phyloP scores from a whole-genome alignment of 106 monocot species.

The Acorus gramineus region DNA sequence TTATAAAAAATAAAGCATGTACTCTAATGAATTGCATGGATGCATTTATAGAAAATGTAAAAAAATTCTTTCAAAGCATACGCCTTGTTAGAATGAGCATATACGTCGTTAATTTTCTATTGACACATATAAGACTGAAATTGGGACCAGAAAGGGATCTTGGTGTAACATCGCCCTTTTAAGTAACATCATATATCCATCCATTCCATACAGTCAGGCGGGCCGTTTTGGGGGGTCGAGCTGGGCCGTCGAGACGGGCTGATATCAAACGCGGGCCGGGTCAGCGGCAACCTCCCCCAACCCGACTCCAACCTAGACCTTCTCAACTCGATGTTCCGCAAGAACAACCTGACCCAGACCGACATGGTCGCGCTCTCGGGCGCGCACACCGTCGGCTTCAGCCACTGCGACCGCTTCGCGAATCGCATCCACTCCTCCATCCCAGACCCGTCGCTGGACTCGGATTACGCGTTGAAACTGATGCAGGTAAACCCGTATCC shows the following conservation, averaged over 20 bases:
- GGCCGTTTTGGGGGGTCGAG: conserved; percentile 11
- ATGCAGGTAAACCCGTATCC: neutral
- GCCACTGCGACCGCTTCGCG: conserved; percentile 60
- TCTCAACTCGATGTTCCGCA: conserved; percentile 28
- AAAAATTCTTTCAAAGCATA: too few relatives aligned
- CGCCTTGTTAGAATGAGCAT: too few relatives aligned
- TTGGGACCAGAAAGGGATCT: too few relatives aligned
- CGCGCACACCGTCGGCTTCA: conserved; percentile 67
- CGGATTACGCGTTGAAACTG: conserved; percentile 7
- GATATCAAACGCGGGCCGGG: conserved; percentile 5
- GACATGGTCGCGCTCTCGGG: conserved; percentile 65
- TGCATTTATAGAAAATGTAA: too few relatives aligned
- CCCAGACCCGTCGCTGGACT: conserved; percentile 6
- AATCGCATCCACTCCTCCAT: conserved; percentile 38
- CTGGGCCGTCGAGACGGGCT: conserved; percentile 27
- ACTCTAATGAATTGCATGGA: too few relatives aligned
- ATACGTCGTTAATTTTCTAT: too few relatives aligned
- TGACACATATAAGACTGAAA: too few relatives aligned
- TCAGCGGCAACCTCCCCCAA: conserved; percentile 14
- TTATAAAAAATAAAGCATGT: too few relatives aligned
- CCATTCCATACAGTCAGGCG: conserved; percentile 16
- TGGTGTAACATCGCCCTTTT: too few relatives aligned
- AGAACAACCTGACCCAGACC: conserved; percentile 23
- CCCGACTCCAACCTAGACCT: conserved; percentile 26
- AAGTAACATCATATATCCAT: too few relatives aligned